Conservation (phyloP, 108 stramenopile species). For the Skeletonema marinoi region DNA sequence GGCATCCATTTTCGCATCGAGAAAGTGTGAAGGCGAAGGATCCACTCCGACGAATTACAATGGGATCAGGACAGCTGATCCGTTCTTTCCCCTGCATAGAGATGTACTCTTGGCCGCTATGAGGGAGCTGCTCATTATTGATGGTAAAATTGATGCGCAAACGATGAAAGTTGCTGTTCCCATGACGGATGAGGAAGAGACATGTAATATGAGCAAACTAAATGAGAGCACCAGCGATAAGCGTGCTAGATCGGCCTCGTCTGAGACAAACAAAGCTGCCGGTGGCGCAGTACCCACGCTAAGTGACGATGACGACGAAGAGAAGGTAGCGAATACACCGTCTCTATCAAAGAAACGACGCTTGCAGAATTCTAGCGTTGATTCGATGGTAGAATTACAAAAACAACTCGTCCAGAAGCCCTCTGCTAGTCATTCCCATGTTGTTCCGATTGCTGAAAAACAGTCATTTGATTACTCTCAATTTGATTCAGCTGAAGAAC, state of each 20-base stretch:
- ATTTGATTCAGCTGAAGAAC: constrained; percentile 22
- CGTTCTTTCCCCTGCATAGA: constrained; percentile 53
- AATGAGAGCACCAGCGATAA: background rate
- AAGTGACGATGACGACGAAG: constrained; percentile 14
- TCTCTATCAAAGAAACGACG: constrained; percentile 8
- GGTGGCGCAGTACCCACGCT: background rate
- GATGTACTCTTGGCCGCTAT: constrained; percentile 48
- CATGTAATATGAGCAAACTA: background rate
- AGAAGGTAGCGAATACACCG: background rate
- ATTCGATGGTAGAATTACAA: constrained; percentile 14
- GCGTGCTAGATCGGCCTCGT: background rate
- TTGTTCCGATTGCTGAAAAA: constrained; percentile 9
- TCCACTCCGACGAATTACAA: background rate
- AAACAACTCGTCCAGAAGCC: background rate
- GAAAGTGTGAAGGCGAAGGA: background rate
- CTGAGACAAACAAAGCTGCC: background rate
- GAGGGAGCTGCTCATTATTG: constrained; percentile 50
- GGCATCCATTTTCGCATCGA: constrained; percentile 20
- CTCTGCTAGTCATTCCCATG: constrained; percentile 1
- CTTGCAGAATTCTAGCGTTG: constrained; percentile 2
- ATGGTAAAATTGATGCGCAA: constrained; percentile 37
- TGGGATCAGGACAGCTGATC: constrained; percentile 15
- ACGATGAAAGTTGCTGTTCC: constrained; percentile 29
- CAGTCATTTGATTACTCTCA: constrained; percentile 3
- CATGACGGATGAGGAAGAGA: background rate